phyloP scores from a whole-genome alignment of 495 filamentous ascomycete species.

The Parachaetomium inaequale region DNA sequence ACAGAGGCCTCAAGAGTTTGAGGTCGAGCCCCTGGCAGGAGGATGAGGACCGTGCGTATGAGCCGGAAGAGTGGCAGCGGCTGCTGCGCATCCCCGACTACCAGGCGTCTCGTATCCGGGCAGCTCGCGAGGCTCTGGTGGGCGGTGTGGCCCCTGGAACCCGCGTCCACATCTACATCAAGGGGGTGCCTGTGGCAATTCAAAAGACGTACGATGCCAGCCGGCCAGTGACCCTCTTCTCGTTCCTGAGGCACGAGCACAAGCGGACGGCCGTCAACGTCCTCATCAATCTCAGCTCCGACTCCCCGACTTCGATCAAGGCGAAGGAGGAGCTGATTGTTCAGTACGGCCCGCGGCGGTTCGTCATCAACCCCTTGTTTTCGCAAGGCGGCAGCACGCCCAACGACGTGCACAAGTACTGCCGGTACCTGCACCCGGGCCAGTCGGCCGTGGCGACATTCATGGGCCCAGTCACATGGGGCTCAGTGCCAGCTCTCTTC shows the following conservation, averaged over 20 bases:
- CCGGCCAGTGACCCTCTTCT: conserved; percentile 68
- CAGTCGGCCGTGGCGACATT: conserved; percentile 88
- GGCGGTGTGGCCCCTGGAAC: conserved; percentile 83
- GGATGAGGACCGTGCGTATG: conserved; percentile 74
- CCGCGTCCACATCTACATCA: conserved; percentile 74
- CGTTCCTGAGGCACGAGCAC: conserved; percentile 87
- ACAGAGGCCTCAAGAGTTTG: conserved; percentile 85
- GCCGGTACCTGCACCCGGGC: conserved; percentile 87
- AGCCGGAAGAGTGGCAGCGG: conserved; percentile 86
- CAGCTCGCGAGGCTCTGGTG: conserved; percentile 72
- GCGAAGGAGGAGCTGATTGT: conserved; percentile 87
- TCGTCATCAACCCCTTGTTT: conserved; percentile 86
- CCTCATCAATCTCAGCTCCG: conserved; percentile 74
- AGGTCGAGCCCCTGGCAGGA: conserved; percentile 84
- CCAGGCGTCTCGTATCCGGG: conserved; percentile 69
- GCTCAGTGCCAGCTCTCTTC: conserved; percentile 80
- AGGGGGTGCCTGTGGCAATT: conserved; percentile 61
- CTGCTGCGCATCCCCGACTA: conserved; percentile 81
- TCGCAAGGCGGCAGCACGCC: conserved; percentile 77
- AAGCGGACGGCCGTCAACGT: conserved; percentile 86
- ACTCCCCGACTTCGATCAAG: conserved; percentile 67
- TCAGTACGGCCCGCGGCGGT: conserved; percentile 80
- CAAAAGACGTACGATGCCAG: conserved; percentile 52
- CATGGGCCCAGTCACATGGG: conserved; percentile 88
- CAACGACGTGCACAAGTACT: conserved; percentile 95